phyloP scores from a whole-genome alignment of 2,329 filamentous ascomycete species.

The Fusarium hainanense region DNA sequence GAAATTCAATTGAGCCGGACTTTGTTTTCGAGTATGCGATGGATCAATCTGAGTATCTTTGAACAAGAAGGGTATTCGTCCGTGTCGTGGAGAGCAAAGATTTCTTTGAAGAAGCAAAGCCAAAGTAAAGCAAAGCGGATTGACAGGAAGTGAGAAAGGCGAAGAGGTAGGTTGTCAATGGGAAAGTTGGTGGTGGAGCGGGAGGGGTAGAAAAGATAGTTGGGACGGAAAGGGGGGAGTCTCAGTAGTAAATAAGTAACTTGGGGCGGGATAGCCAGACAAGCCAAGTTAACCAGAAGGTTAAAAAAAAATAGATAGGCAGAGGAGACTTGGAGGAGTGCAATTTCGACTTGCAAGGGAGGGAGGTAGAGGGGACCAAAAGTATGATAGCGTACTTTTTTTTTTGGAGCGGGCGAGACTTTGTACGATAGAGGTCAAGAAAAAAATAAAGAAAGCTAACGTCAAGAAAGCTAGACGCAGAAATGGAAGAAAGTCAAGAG shows the following conservation, averaged over 20 bases:
- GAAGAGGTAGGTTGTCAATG: constrained; percentile 43
- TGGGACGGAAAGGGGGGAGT: constrained; percentile 42
- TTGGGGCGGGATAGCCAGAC: constrained; percentile 1
- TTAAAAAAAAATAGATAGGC: constrained; percentile 32
- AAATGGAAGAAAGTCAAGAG: constrained; percentile 16
- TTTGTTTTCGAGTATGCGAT: constrained; percentile 1
- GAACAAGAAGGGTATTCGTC: constrained; percentile 16
- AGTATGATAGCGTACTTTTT: constrained; percentile 38
- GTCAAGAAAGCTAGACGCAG: constrained; percentile 38
- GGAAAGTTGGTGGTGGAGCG: constrained; percentile 45
- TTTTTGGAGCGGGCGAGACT: constrained; percentile 36
- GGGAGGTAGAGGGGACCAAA: constrained; percentile 20
- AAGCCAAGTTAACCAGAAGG: constrained; percentile 16
- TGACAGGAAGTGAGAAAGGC: constrained; percentile 34
- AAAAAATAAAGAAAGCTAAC: constrained; percentile 30
- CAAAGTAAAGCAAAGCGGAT: constrained; percentile 1
- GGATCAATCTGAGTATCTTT: constrained; percentile 12
- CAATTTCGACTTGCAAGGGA: constrained; percentile 39
- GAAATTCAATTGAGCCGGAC: constrained; percentile 21
- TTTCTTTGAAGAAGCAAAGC: constrained; percentile 26
- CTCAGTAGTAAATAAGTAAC: constrained; percentile 45
- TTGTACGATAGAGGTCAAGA: constrained; percentile 4
- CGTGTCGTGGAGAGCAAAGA: constrained; percentile 13
- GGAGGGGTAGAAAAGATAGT: constrained; percentile 44
- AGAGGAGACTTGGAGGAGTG: constrained; percentile 29